These are phyloP conservation scores for Paramyrothecium sp. DNA, from an alignment of 2,329 filamentous ascomycete species.

Conservation along the genomic window DNA sequence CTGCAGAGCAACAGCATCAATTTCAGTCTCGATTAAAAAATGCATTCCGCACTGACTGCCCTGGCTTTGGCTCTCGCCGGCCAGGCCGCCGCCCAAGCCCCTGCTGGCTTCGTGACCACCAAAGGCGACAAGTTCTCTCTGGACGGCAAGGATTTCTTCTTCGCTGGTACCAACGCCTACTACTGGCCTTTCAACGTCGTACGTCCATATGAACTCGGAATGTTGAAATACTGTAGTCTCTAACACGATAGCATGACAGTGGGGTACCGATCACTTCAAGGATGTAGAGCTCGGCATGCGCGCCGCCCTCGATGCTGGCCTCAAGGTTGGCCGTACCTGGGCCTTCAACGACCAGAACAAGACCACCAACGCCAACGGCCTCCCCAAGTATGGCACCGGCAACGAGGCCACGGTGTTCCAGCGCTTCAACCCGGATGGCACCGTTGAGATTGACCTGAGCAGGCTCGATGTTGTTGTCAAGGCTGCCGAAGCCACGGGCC, in stretches of 20 bases:
- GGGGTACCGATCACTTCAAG: constrained; percentile 38
- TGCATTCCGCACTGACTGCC: neutral
- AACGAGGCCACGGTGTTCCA: constrained; percentile 49
- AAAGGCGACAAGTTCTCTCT: constrained; percentile 31
- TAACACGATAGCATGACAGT: neutral
- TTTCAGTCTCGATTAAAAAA: neutral
- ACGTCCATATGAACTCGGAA: neutral
- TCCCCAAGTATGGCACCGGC: constrained; percentile 11
- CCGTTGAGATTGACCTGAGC: constrained; percentile 52
- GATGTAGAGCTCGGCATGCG: constrained; percentile 51
- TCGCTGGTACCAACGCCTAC: constrained; percentile 54
- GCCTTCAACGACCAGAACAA: constrained; percentile 60
- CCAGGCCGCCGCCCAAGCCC: neutral
- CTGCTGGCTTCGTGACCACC: constrained; percentile 22
- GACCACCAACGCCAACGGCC: constrained; percentile 23
- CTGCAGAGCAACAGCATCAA: neutral
- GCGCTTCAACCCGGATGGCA: constrained; percentile 58
- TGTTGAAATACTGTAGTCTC: constrained; percentile 25
- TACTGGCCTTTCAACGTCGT: constrained; percentile 38
- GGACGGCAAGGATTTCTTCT: constrained; percentile 44
- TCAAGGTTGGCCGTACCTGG: constrained; percentile 60
- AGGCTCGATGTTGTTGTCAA: constrained; percentile 61
- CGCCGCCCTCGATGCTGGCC: constrained; percentile 45
- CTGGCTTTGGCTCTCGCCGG: neutral
- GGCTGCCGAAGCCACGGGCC: constrained; percentile 54